Evolutionary conservation across 1,284 basidiomycete genomes (phyloP).

Genomic region (Fomitopsis pinicola): DNA sequence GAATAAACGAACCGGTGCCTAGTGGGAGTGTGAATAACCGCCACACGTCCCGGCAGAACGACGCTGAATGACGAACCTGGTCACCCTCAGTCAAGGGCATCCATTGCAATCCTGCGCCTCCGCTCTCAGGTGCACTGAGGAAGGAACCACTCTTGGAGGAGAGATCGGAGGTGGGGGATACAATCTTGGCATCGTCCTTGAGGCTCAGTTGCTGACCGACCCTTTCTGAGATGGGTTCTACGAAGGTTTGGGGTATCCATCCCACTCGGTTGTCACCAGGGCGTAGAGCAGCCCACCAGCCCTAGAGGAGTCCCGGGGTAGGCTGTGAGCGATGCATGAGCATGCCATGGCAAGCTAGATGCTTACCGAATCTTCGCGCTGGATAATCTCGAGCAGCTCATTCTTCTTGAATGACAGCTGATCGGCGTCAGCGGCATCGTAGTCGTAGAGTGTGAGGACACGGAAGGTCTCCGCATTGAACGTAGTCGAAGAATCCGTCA

Average conservation of each 20-base stretch:
- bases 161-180: constrained; percentile 11
- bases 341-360: background rate
- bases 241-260: constrained; percentile 56
- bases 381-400: constrained; percentile 64
- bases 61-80: constrained; percentile 2
- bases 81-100: constrained; percentile 6
- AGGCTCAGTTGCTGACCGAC: constrained; percentile 31
- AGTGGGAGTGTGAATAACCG: background rate
- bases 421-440: constrained; percentile 52
- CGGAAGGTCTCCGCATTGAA: constrained; percentile 30
- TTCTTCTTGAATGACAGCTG: constrained; percentile 60
- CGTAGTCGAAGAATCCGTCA: constrained; percentile 21
- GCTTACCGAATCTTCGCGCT: constrained; percentile 51
- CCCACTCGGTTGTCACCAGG: constrained; percentile 48
- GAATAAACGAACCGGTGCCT: constrained; percentile 6
- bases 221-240: constrained; percentile 27
- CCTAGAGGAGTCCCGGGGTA: constrained; percentile 23
- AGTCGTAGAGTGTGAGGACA: constrained; percentile 66
- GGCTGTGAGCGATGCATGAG: background rate
- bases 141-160: background rate
- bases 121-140: background rate
- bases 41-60: background rate
- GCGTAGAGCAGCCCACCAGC: constrained; percentile 78
- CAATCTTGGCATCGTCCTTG: constrained; percentile 38
- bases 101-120: constrained; percentile 4